Conservation (phyloP, 2,329 filamentous ascomycete species). For the Aspergillus pseudoterreus region DNA sequence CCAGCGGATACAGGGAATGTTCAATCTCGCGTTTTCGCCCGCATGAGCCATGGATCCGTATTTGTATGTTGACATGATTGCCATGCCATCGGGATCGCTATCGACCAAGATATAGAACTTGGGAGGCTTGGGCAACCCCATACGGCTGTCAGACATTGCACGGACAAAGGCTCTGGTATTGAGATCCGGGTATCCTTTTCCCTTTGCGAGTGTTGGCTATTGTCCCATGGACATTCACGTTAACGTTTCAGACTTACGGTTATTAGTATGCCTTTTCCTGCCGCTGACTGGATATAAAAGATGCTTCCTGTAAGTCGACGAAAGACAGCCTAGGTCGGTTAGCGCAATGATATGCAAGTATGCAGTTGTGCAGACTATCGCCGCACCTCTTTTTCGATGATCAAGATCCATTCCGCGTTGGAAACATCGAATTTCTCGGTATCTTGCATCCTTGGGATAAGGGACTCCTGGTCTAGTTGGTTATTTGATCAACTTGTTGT, state of each 20-base stretch:
- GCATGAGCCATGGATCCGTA: slow-evolving; percentile 55
- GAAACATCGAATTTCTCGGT: slow-evolving; percentile 45
- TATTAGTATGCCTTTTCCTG: slow-evolving; percentile 50
- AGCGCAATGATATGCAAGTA: background rate
- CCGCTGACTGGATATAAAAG: slow-evolving; percentile 42
- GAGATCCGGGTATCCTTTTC: slow-evolving; percentile 63
- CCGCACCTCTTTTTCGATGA: slow-evolving; percentile 61
- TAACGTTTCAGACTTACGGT: slow-evolving; percentile 43
- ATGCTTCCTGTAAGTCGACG: slow-evolving; percentile 50
- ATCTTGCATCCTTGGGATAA: slow-evolving; percentile 50
- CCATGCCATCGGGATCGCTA: slow-evolving; percentile 60
- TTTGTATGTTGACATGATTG: slow-evolving; percentile 61
- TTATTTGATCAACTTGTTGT: background rate
- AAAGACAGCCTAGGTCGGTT: slow-evolving; percentile 53
- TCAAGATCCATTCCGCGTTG: slow-evolving; percentile 54
- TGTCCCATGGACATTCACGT: background rate
- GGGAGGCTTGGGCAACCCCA: slow-evolving; percentile 22
- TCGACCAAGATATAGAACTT: slow-evolving; percentile 56
- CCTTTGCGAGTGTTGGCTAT: slow-evolving; percentile 37
- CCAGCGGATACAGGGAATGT: slow-evolving; percentile 50
- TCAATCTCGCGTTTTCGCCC: slow-evolving; percentile 50
- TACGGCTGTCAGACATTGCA: slow-evolving; percentile 35
- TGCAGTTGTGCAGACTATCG: background rate
- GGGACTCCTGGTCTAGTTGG: slow-evolving; percentile 42
- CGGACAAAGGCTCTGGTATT: slow-evolving; percentile 54